A percentile compares a stretch with the other conserved stretches of the same genome.
Evolutionary conservation across 495 filamentous ascomycete species (phyloP).

Genomic region (Aspergillus nanangensis): DNA sequence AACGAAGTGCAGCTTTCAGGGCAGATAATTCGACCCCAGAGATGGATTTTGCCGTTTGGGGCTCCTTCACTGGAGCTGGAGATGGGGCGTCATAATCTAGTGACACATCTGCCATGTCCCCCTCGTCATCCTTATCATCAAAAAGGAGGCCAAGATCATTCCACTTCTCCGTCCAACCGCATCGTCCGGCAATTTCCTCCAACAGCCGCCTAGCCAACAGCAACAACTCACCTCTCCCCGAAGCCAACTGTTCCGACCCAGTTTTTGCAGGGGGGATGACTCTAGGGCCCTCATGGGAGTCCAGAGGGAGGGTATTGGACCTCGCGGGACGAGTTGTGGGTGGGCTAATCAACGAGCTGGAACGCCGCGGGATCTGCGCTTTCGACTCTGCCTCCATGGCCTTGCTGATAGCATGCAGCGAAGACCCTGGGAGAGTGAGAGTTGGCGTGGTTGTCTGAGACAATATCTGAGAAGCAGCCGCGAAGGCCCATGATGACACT

Average conservation of each 20-base stretch:
- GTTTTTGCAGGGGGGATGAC: constrained; percentile 39
- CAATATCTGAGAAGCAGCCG: constrained; percentile 71
- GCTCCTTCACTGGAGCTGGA: constrained; percentile 16
- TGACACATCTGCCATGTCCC: constrained; percentile 37
- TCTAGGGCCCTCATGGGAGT: constrained; percentile 26
- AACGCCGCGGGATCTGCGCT: constrained; percentile 36
- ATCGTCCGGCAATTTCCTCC: constrained; percentile 64
- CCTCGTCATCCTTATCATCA: constrained; percentile 49
- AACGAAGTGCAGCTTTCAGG: constrained; percentile 27
- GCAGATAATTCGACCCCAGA: constrained; percentile 26
- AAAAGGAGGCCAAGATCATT: constrained; percentile 51
- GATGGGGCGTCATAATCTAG: constrained; percentile 26
- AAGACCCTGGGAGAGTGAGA: constrained; percentile 60
- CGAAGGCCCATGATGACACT: constrained; percentile 80
- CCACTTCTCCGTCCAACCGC: constrained; percentile 79
- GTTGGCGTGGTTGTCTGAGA: constrained; percentile 68
- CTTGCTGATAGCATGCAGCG: constrained; percentile 32
- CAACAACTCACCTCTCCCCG: constrained; percentile 72
- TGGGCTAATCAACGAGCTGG: constrained; percentile 37
- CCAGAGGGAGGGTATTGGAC: constrained; percentile 23
- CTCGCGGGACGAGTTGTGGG: constrained; percentile 20
- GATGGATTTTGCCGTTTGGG: constrained; percentile 36
- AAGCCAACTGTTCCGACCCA: constrained; percentile 80
- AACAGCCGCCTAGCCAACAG: constrained; percentile 75
- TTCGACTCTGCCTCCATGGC: constrained; percentile 39